Evolutionary conservation across 257 asterid species (phyloP).

Genomic region (Lithospermum erythrorhizon): DNA sequence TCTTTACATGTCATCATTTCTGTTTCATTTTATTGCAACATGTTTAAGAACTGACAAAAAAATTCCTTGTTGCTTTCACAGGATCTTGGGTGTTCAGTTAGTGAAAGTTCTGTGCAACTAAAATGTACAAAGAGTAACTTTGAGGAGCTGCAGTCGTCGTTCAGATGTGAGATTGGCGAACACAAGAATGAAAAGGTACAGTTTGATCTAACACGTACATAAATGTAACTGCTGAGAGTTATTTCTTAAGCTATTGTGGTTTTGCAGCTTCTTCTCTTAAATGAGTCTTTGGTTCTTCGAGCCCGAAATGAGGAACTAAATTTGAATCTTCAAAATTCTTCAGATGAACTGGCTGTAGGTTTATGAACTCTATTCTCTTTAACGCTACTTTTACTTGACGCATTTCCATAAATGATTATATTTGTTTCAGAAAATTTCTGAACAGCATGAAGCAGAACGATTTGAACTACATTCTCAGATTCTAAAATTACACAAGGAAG

Average conservation of each 20-base stretch:
- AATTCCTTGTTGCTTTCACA: slow-evolving; percentile 19
- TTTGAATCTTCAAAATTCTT: slow-evolving; percentile 37
- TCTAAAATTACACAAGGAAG: slow-evolving; percentile 54
- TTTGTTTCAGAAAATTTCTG: slow-evolving; percentile 44
- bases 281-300: slow-evolving; percentile 46
- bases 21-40: neutral
- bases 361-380: slow-evolving; percentile 12
- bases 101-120: slow-evolving; percentile 38
- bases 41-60: neutral
- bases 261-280: slow-evolving; percentile 40
- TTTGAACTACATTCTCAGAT: slow-evolving; percentile 39
- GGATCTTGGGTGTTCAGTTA: slow-evolving; percentile 52
- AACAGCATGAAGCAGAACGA: slow-evolving; percentile 47
- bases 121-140: slow-evolving; percentile 32
- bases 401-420: slow-evolving; percentile 20
- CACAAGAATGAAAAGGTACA: slow-evolving; percentile 75
- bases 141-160: slow-evolving; percentile 41
- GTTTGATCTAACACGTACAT: slow-evolving; percentile 5
- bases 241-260: neutral
- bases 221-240: slow-evolving; percentile 5
- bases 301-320: slow-evolving; percentile 45
- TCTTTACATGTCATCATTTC: neutral
- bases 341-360: slow-evolving; percentile 36
- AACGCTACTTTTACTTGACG: slow-evolving; percentile 1
- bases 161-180: slow-evolving; percentile 37